A percentile compares a stretch with the other conserved stretches of the same genome.
Conservation (phyloP, 257 asterid species). For the Vinca minor region DNA sequence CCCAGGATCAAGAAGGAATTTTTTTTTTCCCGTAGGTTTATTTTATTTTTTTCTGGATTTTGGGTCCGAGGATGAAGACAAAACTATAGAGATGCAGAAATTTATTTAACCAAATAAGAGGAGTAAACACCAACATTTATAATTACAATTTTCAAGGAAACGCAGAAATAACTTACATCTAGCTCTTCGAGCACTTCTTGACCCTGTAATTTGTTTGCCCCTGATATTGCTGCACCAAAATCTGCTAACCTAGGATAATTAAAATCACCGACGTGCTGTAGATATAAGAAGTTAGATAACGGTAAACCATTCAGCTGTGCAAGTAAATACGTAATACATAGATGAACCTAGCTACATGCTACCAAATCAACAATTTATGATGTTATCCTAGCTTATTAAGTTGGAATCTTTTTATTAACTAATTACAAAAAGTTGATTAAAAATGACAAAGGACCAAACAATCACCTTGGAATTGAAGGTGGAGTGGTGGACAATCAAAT, state of each 20-base stretch:
- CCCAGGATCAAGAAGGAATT: neutral
- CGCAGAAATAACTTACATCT: slow-evolving; percentile 55
- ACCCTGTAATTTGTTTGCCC: slow-evolving; percentile 75
- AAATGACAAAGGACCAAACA: neutral
- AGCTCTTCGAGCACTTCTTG: slow-evolving; percentile 99
- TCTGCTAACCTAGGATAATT: slow-evolving; percentile 95
- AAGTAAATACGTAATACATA: slow-evolving; percentile 6
- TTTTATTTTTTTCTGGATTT: neutral
- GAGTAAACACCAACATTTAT: no score
- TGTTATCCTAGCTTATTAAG: neutral
- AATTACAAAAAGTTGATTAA: neutral
- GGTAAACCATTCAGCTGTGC: neutral
- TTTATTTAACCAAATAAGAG: no score
- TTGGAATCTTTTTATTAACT: neutral
- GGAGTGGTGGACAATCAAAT: no score
- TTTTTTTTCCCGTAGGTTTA: neutral
- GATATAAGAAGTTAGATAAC: slow-evolving; percentile 18
- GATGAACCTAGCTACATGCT: neutral
- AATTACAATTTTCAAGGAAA: neutral
- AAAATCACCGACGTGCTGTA: slow-evolving; percentile 96
- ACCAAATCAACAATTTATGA: neutral
- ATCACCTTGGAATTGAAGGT: no score
- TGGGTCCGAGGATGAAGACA: neutral
- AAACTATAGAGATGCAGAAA: neutral
- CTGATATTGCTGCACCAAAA: slow-evolving; percentile 99